Evolutionary conservation across 2,329 filamentous ascomycete genomes (phyloP).

Genomic region (Pseudogymnoascus sp.): DNA sequence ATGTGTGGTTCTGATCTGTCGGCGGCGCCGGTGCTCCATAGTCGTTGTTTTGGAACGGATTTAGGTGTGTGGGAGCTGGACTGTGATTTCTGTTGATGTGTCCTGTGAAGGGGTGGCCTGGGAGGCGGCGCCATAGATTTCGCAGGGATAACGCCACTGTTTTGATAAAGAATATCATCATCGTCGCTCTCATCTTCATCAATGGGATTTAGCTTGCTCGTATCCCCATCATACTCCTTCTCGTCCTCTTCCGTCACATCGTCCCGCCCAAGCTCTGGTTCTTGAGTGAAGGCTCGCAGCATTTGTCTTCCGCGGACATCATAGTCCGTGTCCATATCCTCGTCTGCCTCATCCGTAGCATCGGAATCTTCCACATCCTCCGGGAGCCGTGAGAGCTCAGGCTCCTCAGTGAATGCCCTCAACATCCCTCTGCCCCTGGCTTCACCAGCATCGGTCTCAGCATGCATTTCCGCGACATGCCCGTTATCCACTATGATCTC

Average conservation of each 20-base stretch:
- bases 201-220: neutral
- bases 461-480: constrained; percentile 58
- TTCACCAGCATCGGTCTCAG: constrained; percentile 43
- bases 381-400: neutral
- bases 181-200: neutral
- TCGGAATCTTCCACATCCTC: constrained; percentile 14
- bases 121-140: neutral
- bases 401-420: constrained; percentile 17
- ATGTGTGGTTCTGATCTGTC: constrained; percentile 23
- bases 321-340: constrained; percentile 12
- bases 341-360: constrained; percentile 24
- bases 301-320: neutral
- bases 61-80: neutral
- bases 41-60: neutral
- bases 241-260: neutral
- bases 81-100: neutral
- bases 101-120: neutral
- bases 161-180: constrained; percentile 5
- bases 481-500: constrained; percentile 86
- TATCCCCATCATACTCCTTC: neutral
- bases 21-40: neutral
- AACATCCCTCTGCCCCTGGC: constrained; percentile 13
- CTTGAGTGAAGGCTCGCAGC: neutral
- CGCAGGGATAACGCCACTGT: neutral
- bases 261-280: neutral